Base-by-base conservation (phyloP, 1,284 basidiomycete species). In the Cronartium quercuum region DNA sequence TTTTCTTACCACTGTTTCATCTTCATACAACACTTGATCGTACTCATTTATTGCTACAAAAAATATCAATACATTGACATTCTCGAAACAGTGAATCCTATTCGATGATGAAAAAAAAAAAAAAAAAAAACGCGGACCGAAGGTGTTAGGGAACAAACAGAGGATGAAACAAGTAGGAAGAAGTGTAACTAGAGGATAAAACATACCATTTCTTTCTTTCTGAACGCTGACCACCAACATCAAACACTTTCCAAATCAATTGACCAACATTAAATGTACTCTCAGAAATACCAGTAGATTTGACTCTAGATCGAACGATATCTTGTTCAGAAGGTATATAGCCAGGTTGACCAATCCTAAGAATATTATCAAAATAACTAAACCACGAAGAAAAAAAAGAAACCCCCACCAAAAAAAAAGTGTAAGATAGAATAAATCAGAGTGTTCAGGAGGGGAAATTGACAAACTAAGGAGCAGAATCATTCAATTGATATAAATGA, bases 271-370 rank as follows among this genome's bases (percentile, higher is more conserved):
- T 84, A 83, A 97, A 96, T 29, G 88, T 87, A 0, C 92, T 96
- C 82, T 96, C 93, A n/a, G 90, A 92, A 80, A 97, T 96, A 41
- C 94, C 93, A 34, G 91, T 92, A 42, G 93, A 94, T 78, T 92
- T 89, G 68, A 90, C 90, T 76, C 92, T 86, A 77, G 89, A 90
- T 42, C 89, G 89, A 44, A 96, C 87, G 77, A 96, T 94, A 34
- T 74, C 70, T 74, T 74, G 63, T 42, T 74, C 70, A 7, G 64
- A 57, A 2, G 94, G 94, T 58, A 83, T 81, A 80, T 91, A 97
- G 0, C 82, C 80, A 0, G 87, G 85, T 57, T 86, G 83, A 81
- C 93, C 95, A 21, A 97, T 83, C 5, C 91, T 87, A 67, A 90
- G 88, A 34, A 98, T 83, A 68, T 90, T 85, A 0, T 87, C 83